Evolutionary conservation across 1,139 yeast genomes (phyloP), one percentile per base, ranked within the genome.

Genomic region (Saccharomyces hybrid): DNA sequence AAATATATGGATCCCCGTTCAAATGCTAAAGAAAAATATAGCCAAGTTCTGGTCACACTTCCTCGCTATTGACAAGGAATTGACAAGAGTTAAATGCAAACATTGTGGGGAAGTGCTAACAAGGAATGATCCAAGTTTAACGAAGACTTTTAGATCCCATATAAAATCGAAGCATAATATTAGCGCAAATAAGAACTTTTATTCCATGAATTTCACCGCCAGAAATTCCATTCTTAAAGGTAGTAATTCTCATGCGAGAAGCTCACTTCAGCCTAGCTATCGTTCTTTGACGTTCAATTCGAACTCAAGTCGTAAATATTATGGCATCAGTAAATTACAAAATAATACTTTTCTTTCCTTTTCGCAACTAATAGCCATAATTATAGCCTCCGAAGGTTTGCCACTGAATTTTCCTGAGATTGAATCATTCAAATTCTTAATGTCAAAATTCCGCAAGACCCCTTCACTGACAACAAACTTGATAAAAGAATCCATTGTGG

Each of bases 41-140:
- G 51, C 57, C 8, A 47, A 50, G 6, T 53, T 50, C 27, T 59
- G 62, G 62, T 51, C 63, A 2, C 64, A 59, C 47, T 61, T 49
- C 50, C 46, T 59, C n/a, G 57, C 54, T 3, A 16, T 51, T 6
- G 52, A 51, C 26, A 46, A 47, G 13, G 14, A 31, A 25, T 34
- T 54, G 2, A 34, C 44, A 2, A 34, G 46, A 9, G 55, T 57
- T 14, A 58, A 55, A 53, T 61, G 63, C 49, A 61, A 57, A 54
- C 61, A 59, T 51, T 61, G 62, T 51, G 57, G 59, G 5, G 48
- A 46, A 7, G 44, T 61, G 4, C 5, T 59, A 9, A 52, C 27
- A 2, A 27, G 50, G 51, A 49, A 27, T 23, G 47, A 32, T 47
- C 44, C 28, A 20, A 42, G 28, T 13, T 50, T 49, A 11, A 55